phyloP scores from a whole-genome alignment of 2,329 filamentous ascomycete genomes.

The Sordariomycetes sp. region DNA sequence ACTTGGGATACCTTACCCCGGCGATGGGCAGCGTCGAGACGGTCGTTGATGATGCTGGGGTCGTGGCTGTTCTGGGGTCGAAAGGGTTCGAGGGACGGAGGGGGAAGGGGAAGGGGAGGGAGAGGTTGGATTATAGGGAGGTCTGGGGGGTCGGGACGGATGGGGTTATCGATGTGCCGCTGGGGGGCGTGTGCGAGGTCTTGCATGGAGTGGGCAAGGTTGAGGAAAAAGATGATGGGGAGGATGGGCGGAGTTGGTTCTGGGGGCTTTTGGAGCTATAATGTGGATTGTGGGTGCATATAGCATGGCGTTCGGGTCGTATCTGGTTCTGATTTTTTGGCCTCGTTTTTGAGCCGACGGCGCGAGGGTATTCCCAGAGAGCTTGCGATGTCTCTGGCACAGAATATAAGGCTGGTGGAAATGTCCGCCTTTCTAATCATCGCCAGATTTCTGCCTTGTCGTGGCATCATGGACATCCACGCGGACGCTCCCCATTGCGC shows the following conservation, averaged over 20 bases:
- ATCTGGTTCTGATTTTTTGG: background rate
- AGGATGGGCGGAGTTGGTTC: conserved; percentile 1
- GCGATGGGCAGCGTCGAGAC: conserved; percentile 72
- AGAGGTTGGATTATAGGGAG: conserved; percentile 54
- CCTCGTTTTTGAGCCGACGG: background rate
- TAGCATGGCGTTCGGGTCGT: background rate
- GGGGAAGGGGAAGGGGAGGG: conserved; percentile 14
- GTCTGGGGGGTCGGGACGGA: conserved; percentile 91
- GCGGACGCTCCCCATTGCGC: background rate
- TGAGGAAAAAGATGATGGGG: conserved; percentile 2
- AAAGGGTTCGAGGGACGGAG: conserved; percentile 39
- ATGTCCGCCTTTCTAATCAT: no score
- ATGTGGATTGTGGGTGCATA: background rate
- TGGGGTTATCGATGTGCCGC: conserved; percentile 91
- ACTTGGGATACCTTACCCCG: conserved; percentile 77
- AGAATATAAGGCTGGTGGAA: no score
- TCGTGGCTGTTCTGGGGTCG: conserved; percentile 69
- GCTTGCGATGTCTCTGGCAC: background rate
- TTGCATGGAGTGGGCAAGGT: conserved; percentile 52
- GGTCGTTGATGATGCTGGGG: conserved; percentile 79
- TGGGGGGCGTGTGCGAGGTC: conserved; percentile 90
- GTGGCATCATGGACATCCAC: no score
- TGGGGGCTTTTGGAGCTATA: background rate
- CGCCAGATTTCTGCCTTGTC: no score
- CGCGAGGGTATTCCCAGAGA: background rate